Base-by-base conservation (phyloP, 2,329 filamentous ascomycete genomes). In the Diaporthe nobilis region DNA sequence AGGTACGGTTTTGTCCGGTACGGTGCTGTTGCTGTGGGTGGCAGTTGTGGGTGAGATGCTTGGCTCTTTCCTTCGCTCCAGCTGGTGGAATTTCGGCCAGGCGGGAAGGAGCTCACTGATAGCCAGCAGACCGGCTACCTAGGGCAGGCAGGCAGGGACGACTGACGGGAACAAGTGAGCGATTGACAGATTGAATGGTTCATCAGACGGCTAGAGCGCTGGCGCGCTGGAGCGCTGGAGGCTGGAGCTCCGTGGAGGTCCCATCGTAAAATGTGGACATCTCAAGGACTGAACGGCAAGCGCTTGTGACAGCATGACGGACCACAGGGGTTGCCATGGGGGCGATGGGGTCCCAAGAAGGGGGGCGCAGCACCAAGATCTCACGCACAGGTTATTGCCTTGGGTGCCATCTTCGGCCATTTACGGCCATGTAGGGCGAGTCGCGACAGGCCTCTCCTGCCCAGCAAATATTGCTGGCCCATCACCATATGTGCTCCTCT, bases 401-500 rank as follows among this genome's bases (percentile, higher is more conserved):
- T 7, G 20, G n/a, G 58, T 44, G 6, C 39, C 34, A 25, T 17
- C 58, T 63, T 28, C 42, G 58, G 57, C 34, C 34, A 39, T n/a
- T 9, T 60, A 22, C 20, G 51, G 15, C 25, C 28, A 20, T 5
- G 28, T 44, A 47, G 39, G 60, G 60, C 60, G 39, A 65, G 13
- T 31, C 42, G 47, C 47, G 44, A 68, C 65, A 68, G 65, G 47
- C 31, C 28, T 37, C 63, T 53, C 63, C 47, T 68, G 65, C 47
- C 47, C 61, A 67, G 42, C 34, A 31, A 28, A 39, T 55, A 42
- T 42, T 55, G 3, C 47, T 42, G 71, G 71, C 71, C 57, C 58
- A 65, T 73, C 71, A 44, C 57, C 57, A 73, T 73, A 60, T 65
- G 25, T 20, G 44, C 60, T 73, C 71, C 34, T 73, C 44, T 73